These are phyloP conservation scores for Kodamaea kaohsiungensis DNA, from an alignment of 805 yeast species.

Conservation along the genomic window DNA sequence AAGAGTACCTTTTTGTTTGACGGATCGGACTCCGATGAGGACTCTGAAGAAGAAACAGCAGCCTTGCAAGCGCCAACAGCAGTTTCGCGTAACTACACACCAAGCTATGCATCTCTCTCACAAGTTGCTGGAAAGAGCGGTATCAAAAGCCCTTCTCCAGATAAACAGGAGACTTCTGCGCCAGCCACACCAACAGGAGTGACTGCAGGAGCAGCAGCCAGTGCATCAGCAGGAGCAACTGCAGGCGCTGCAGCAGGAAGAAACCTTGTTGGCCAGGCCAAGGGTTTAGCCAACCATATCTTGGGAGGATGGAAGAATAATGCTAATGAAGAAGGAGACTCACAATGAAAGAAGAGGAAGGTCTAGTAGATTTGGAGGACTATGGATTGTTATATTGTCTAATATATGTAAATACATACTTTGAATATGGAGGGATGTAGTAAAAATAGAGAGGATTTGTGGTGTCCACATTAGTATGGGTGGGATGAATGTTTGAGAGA, in stretches of 20 bases:
- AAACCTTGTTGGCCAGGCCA: constrained; percentile 37
- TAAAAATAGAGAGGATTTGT: too few relatives aligned
- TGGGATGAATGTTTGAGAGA: too few relatives aligned
- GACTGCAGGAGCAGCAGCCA: not conserved
- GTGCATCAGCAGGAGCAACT: not conserved
- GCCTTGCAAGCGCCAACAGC: constrained; percentile 13
- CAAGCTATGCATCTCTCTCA: constrained; percentile 47
- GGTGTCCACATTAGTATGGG: too few relatives aligned
- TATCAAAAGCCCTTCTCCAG: constrained; percentile 31
- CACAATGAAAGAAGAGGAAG: constrained; percentile 1
- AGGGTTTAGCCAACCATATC: constrained; percentile 35
- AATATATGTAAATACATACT: constrained; percentile 2
- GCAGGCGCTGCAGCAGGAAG: constrained; percentile 1
- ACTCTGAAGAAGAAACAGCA: constrained; percentile 21
- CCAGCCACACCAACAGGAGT: not conserved
- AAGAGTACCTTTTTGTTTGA: constrained; percentile 35
- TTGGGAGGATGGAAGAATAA: constrained; percentile 28
- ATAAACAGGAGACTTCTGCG: constrained; percentile 9
- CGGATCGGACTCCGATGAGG: constrained; percentile 31
- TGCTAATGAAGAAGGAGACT: constrained; percentile 5
- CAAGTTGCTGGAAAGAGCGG: constrained; percentile 53
- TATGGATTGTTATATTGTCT: constrained; percentile 1
- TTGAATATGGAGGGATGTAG: not conserved
- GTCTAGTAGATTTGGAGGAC: not conserved
- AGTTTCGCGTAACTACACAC: constrained; percentile 11